These are phyloP conservation scores for Viola odorata DNA, from an alignment of 345 rosid genomes.

Conservation along the genomic window DNA sequence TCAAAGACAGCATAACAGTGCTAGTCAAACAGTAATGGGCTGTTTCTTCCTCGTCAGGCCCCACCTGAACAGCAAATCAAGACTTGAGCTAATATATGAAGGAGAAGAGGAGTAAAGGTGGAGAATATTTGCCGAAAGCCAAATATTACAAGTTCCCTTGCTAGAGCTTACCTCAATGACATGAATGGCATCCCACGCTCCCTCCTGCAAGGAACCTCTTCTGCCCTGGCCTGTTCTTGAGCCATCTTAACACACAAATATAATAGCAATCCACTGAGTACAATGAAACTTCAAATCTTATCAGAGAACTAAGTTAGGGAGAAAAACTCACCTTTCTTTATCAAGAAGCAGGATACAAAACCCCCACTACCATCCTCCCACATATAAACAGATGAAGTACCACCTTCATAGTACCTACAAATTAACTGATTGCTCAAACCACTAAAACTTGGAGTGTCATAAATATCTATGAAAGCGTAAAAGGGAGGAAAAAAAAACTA, in stretches of 20 bases:
- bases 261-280: conserved; percentile 15
- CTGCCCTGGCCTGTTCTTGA: conserved; percentile 90
- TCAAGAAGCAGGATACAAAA: conserved; percentile 85
- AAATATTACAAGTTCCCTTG: not conserved
- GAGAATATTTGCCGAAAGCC: not conserved
- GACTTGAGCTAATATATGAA: conserved; percentile 1
- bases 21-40: conserved; percentile 91
- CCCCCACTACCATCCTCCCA: conserved; percentile 96
- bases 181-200: conserved; percentile 98
- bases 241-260: conserved; percentile 51
- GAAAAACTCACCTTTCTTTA: conserved; percentile 72
- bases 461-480: conserved; percentile 5
- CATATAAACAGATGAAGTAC: conserved; percentile 93
- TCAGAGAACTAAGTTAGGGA: not conserved
- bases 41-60: conserved; percentile 75
- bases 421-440: conserved; percentile 29
- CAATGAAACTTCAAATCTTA: not conserved
- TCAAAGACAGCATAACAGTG: conserved; percentile 88
- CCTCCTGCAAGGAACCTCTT: conserved; percentile 91
- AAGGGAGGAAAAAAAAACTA: not conserved
- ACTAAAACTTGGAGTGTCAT: conserved; percentile 1
- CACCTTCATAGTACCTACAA: conserved; percentile 95
- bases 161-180: conserved; percentile 62
- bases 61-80: conserved; percentile 49
- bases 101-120: not conserved